Percentiles rank a stretch among this genome's conserved stretches.
Evolutionary conservation across 169 alveolate genomes (phyloP).

Genomic region (Plasmodium chabaudi): DNA sequence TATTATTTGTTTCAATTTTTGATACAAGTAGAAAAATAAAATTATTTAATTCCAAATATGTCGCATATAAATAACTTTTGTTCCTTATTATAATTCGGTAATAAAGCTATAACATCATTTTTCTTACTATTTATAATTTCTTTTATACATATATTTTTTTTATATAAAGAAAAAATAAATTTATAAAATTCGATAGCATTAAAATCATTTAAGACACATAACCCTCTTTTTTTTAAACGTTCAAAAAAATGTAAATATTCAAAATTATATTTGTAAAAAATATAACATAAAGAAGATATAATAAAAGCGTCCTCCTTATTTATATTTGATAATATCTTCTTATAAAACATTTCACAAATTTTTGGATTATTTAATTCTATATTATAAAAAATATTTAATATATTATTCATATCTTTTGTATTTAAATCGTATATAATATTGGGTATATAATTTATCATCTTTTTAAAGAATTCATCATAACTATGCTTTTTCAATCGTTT

Average conservation of each 20-base stretch:
- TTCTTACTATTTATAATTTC: conserved; percentile 40
- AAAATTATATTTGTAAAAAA: conserved; percentile 58
- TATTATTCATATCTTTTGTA: conserved; percentile 46
- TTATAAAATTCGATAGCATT: conserved; percentile 29
- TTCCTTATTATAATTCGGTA: conserved; percentile 44
- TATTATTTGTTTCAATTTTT: too few relatives aligned
- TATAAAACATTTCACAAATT: conserved; percentile 53
- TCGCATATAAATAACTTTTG: conserved; percentile 44
- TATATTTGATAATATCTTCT: conserved; percentile 45
- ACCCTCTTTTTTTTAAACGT: conserved; percentile 36
- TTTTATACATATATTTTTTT: conserved; percentile 54
- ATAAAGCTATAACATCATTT: conserved; percentile 35
- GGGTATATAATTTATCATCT: conserved; percentile 64
- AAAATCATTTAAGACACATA: conserved; percentile 20
- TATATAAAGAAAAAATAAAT: conserved; percentile 51
- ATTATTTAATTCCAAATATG: conserved; percentile 32
- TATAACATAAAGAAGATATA: conserved; percentile 55
- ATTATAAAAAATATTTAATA: conserved; percentile 42
- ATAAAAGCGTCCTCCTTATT: conserved; percentile 26
- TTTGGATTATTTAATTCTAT: conserved; percentile 45
- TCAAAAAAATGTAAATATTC: conserved; percentile 45
- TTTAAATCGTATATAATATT: conserved; percentile 61
- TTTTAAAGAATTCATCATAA: conserved; percentile 51
- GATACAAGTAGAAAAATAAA: background rate
- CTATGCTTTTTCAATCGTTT: conserved; percentile 52